Evolutionary conservation across 129 eudicot genomes (phyloP), one percentile per base, ranked within the genome.

Genomic region (Flaveria sonorensis): DNA sequence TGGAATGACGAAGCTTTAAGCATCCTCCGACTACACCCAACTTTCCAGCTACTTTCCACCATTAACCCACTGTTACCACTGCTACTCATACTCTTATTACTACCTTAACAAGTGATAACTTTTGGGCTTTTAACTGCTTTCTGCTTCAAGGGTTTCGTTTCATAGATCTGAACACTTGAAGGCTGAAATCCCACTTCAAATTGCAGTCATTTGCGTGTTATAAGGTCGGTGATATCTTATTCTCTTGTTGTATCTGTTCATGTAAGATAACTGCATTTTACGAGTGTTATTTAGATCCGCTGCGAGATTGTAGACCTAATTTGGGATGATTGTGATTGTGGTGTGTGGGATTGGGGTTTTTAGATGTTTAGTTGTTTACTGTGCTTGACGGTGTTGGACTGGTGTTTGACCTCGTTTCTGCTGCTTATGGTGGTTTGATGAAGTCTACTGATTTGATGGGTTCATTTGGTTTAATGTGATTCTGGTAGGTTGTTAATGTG

Each of bases 1-100:
- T 82, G 64, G 78, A 30, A 82, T 74, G 84, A 77, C 70, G 82
- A 82, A 82, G 68, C 86, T 82, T 82, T 68, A 82, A 82, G 86
- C 86, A 82, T 82, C 82, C 77, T 75, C 85, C 72, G 69, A 51
- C 79, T 53, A 47, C 76, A 45, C 82, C 81, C 85, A 71, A 63
- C 85, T 77, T 82, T 82, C 82, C 82, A 80, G 83, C 83, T 73
- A 74, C 79, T 64, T 24, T 45, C 53, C n/a, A 13, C 53, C 53
- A 48, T 48, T 48, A 48, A 48, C 53, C 16, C 14, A 48, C 53
- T 14, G 53, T 16, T 48, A 48, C 53, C 14, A 4, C 53, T 48
- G 13, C 48, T 45, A 45, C 13, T 12, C 40, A 36, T 36, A 36
- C 40, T 36, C 40, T 36, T 36, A 6, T 62, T 45, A 67, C 75